These are phyloP conservation scores for Lentinus tigrinus DNA, from an alignment of 768 basidiomycete genomes.

Conservation along the genomic window DNA sequence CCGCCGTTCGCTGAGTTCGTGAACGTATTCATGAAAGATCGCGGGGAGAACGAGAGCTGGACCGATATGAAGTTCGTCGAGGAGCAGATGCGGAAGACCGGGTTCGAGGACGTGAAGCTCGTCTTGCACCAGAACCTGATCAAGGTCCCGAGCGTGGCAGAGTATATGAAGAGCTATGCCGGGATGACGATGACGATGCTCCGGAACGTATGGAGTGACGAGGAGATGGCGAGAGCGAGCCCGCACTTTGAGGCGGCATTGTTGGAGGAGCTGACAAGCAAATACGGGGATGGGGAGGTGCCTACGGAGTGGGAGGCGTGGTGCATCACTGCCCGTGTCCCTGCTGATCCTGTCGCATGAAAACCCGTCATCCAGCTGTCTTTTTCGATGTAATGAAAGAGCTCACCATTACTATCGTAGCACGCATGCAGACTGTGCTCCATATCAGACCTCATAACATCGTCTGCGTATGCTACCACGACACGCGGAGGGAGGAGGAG, in stretches of 20 bases:
- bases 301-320: neutral
- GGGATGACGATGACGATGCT: neutral
- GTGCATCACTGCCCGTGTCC: neutral
- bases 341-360: too few relatives aligned
- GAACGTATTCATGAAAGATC: neutral
- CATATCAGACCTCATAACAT: too few relatives aligned
- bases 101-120: neutral
- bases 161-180: neutral
- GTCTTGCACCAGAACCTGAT: neutral
- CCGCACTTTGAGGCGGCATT: neutral
- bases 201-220: neutral
- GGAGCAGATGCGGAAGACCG: neutral
- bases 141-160: neutral
- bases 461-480: too few relatives aligned
- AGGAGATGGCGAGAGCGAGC: neutral
- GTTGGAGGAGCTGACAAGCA: neutral
- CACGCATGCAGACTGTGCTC: too few relatives aligned
- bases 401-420: too few relatives aligned
- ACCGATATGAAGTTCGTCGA: neutral
- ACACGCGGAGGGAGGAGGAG: too few relatives aligned
- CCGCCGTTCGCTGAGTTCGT: neutral
- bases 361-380: too few relatives aligned
- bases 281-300: conserved; percentile 1
- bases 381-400: too few relatives aligned
- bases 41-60: neutral